Conservation (phyloP, 1,139 yeast genomes). For the Zygoascus sp. region DNA sequence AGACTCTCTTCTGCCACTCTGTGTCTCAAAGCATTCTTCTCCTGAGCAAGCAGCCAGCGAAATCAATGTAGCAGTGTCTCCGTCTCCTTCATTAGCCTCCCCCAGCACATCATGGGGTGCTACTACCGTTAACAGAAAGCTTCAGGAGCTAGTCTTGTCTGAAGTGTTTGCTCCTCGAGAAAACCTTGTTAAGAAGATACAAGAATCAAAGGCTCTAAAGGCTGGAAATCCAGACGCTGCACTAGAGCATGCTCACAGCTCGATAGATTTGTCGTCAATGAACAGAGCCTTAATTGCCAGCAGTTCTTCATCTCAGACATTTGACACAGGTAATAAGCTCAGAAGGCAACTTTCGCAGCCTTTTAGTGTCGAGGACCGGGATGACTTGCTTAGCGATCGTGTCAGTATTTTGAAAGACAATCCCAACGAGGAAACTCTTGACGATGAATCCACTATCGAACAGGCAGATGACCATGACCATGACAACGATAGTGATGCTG, state of each 20-base stretch:
- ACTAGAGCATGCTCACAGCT: slow-evolving; percentile 5
- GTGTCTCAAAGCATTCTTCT: slow-evolving; percentile 44
- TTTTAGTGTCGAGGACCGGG: slow-evolving; percentile 3
- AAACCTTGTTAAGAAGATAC: slow-evolving; percentile 1
- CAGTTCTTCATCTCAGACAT: slow-evolving; percentile 14
- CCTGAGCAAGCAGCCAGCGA: slow-evolving; percentile 28
- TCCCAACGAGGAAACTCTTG: not conserved
- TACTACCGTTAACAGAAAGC: slow-evolving; percentile 58
- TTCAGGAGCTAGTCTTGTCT: slow-evolving; percentile 60
- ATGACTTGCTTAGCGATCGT: not conserved
- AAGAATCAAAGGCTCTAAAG: slow-evolving; percentile 13
- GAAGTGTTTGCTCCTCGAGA: slow-evolving; percentile 61
- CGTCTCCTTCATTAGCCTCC: slow-evolving; percentile 13
- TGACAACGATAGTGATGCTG: slow-evolving; percentile 18
- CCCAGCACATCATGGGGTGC: slow-evolving; percentile 45
- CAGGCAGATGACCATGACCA: slow-evolving; percentile 12
- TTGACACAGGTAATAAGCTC: slow-evolving; percentile 11
- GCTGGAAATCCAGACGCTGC: slow-evolving; percentile 15
- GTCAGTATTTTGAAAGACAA: not conserved
- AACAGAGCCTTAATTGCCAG: slow-evolving; percentile 10
- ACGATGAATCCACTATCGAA: slow-evolving; percentile 4
- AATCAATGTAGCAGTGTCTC: not conserved
- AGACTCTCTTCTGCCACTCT: slow-evolving; percentile 62
- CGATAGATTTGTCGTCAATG: slow-evolving; percentile 5
- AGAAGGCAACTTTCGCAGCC: slow-evolving; percentile 5